Evolutionary conservation across 352 stramenopile genomes (phyloP), one percentile per base, ranked within the genome.

Genomic region (Phytophthora tubulina): DNA sequence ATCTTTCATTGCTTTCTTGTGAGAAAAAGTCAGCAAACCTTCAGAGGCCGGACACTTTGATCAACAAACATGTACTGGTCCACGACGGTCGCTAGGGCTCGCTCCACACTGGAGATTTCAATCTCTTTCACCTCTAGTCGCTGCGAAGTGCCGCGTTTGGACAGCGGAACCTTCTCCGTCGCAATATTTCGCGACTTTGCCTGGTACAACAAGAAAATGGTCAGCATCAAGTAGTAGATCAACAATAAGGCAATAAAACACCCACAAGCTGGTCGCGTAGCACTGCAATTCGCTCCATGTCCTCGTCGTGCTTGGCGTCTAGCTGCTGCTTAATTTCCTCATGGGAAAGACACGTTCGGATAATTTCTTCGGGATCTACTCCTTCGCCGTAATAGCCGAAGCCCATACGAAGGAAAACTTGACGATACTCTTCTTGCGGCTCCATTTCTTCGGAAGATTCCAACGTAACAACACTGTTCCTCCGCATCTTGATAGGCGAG

Each of bases 11-110:
- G 49, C 13, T n/a, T 42, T 52, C 0, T n/a, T 3, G 4, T 4
- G 49, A 65, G 7, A 11, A 27, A 45, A 15, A 33, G 11, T 6
- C 51, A 10, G 13, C 61, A 67, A 69, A 93, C 88, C 76, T 96
- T 94, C 48, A 96, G 83, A 0, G 85, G 89, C 2, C 86, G 81
- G 9, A 96, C 83, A 36, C 74, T 86, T 63, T 94, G 84, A 38
- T 96, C 86, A 2, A 94, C 86, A 65, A 90, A 96, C 78, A 90
- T 90, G 61, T 92, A 96, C 64, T 94, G 83, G 31, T 96, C 86
- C 15, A 93, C 75, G n/a, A 93, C 80, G 0, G 84, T 93, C 10
- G 81, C 76, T 32, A 96, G 70, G 6, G 76, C 70, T 5, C 82
- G 82, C 48, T 94, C 86, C 9, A 89, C 69, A 17, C 56, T 84